Conservation (phyloP, 1,284 basidiomycete species). For the Papiliotrema nemorosa region DNA sequence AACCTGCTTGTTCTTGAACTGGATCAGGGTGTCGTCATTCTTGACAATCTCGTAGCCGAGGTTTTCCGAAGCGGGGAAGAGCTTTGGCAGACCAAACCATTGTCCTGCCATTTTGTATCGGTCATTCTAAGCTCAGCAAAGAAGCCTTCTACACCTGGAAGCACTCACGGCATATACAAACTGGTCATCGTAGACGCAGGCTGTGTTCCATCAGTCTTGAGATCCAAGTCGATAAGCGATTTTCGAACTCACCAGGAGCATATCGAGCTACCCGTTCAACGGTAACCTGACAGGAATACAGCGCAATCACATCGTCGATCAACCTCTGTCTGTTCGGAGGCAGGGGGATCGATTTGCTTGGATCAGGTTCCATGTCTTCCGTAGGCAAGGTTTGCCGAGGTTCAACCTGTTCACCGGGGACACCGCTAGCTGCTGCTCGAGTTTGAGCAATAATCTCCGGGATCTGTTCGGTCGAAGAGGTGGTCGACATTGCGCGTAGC, state of each 20-base stretch:
- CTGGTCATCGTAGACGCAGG: conserved; percentile 34
- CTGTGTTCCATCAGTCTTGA: not conserved
- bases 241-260: conserved; percentile 21
- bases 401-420: conserved; percentile 28
- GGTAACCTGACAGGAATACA: conserved; percentile 33
- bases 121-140: too few relatives aligned
- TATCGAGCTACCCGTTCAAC: conserved; percentile 35
- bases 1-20: conserved; percentile 42
- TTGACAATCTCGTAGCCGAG: conserved; percentile 34
- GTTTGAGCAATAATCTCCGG: conserved; percentile 32
- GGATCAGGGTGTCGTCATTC: conserved; percentile 37
- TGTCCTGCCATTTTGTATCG: conserved; percentile 37
- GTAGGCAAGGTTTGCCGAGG: conserved; percentile 32
- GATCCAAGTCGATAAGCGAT: not conserved
- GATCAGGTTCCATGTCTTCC: conserved; percentile 37
- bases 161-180: conserved; percentile 33
- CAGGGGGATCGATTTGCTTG: conserved; percentile 27
- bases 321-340: conserved; percentile 31
- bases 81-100: conserved; percentile 35
- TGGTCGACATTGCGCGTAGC: conserved; percentile 7
- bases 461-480: conserved; percentile 11
- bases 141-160: too few relatives aligned
- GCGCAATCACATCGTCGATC: conserved; percentile 37
- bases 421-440: conserved; percentile 27
- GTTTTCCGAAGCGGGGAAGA: conserved; percentile 31